Evolutionary conservation across 2,329 filamentous ascomycete genomes (phyloP), one percentile per base, ranked within the genome.

Genomic region (Cercospora brassicicola): DNA sequence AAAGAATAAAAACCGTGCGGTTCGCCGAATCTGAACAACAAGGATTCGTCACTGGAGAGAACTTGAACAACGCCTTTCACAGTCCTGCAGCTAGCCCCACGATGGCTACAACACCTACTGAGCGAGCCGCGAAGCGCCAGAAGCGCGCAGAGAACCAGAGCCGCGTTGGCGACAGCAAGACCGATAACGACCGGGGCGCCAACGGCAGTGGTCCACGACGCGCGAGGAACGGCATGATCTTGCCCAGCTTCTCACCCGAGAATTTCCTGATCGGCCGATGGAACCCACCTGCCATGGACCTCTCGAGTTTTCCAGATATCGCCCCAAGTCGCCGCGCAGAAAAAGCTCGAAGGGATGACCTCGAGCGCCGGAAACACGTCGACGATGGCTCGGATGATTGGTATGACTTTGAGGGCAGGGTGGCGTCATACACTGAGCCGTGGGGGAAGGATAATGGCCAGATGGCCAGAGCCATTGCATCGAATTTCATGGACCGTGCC

Each of bases 341-440:
- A 57, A 69, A 68, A 33, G 53, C 33, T 9, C 53, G 45, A 7
- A 59, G 60, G 55, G 72, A 74, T 53, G n/a, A 45, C n/a, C 11
- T 26, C 13, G n/a, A 67, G 15, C 45, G 26, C 5, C 9, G 15
- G 8, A 15, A 9, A 9, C 64, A 71, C 42, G 6, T 59, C 9
- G 69, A 70, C 48, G 69, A 71, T 8, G 69, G 66, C 20, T 59
- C 66, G 9, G 73, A 75, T 45, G 66, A 73, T 26, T 75, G 73
- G 72, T 36, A 67, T 28, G 66, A 57, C 13, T 72, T 73, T 60
- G 64, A 59, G 11, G 68, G 69, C 3, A 59, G 61, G 30, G 18
- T 59, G 8, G 30, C 55, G 18, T 31, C 55, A n/a, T 59, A 59
- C 28, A 31, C 28, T 11, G 55, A 33, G 2, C 55, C 55, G 10